Base-by-base conservation (phyloP, 1,284 basidiomycete genomes). In the Cystobasidium pallidum region DNA sequence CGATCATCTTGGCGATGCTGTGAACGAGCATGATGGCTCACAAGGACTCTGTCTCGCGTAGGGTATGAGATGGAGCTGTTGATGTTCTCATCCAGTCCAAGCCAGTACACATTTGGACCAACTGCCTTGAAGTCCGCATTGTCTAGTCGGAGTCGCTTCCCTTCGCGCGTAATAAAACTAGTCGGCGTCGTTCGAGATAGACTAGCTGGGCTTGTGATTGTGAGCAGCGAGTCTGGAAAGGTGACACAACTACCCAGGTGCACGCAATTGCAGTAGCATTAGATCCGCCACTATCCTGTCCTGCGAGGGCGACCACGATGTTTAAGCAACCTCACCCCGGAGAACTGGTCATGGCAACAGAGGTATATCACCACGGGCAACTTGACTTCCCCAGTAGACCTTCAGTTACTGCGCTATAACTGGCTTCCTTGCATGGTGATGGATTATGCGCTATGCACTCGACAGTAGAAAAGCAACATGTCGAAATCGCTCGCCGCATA, bases 21-120 rank as follows among this genome's bases (percentile, higher is more conserved):
- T 26, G n/a, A 32, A 13, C 21, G 34, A 24, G 26, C 7, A 30
- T 43, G 21, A 2, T 39, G 13, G 49, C 49, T 39, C 34, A 71
- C 68, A 21, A 80, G 75, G 2, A 81, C 78, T 10, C 80, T 75
- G 1, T 65, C 68, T 71, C 77, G 77, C 17, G 75, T 75, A 4
- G 81, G 81, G 73, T 79, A 81, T 8, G 77, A 74, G 4, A 80
- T 80, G 45, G 75, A 70, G 21, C 78, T 78, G 15, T 75, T 75
- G 34, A 78, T 77, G 55, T 79, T 78, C 70, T 79, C 77, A 54
- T 79, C 78, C 3, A 78, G 75, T 4, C 75, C 77, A 21, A 77
- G 74, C 75, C 76, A 76, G 73, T 78, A 75, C 36, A 78, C 76
- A 17, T 80, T 80, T 4, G 78, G 75, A 1, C 80, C 80, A 2